Evolutionary conservation across 108 stramenopile genomes (phyloP).

Genomic region (Nitzschia sp.): DNA sequence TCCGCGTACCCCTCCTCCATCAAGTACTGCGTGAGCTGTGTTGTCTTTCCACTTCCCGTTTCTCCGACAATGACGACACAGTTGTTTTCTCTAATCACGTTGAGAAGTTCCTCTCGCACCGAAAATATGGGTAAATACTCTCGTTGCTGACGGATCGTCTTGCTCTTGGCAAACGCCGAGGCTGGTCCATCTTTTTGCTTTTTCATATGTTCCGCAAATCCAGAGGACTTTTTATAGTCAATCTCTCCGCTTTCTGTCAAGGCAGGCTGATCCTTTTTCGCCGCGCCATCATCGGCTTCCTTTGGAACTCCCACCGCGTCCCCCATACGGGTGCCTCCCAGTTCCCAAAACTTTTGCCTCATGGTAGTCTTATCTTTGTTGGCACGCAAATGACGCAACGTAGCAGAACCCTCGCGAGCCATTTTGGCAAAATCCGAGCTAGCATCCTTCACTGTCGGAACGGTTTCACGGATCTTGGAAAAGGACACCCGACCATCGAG

Average conservation of each 20-base stretch:
- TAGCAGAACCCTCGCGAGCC: conserved; percentile 88
- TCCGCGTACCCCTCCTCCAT: conserved; percentile 94
- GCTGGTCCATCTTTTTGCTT: conserved; percentile 49
- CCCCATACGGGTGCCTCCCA: conserved; percentile 96
- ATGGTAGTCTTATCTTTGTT: conserved; percentile 89
- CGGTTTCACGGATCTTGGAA: conserved; percentile 80
- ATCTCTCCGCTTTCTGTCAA: conserved; percentile 55
- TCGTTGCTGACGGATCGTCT: conserved; percentile 92
- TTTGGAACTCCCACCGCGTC: conserved; percentile 85
- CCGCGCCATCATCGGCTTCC: conserved; percentile 27
- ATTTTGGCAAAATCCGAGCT: conserved; percentile 91
- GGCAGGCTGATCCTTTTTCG: conserved; percentile 24
- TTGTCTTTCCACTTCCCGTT: conserved; percentile 89
- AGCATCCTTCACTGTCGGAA: conserved; percentile 84
- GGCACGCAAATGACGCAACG: conserved; percentile 72
- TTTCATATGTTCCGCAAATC: conserved; percentile 89
- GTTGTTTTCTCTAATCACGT: conserved; percentile 92
- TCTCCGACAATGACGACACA: conserved; percentile 92
- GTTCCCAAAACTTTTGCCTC: conserved; percentile 98
- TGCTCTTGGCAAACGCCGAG: conserved; percentile 85
- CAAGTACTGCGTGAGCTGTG: conserved; percentile 97
- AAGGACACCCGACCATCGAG: conserved; percentile 82
- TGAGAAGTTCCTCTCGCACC: conserved; percentile 92
- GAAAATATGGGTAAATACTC: conserved; percentile 93
- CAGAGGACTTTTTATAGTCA: conserved; percentile 88